Percentiles rank a stretch among this genome's conserved stretches.
These are phyloP conservation scores for Fusarium sp. DNA, from an alignment of 2,329 filamentous ascomycete genomes.

Conservation along the genomic window DNA sequence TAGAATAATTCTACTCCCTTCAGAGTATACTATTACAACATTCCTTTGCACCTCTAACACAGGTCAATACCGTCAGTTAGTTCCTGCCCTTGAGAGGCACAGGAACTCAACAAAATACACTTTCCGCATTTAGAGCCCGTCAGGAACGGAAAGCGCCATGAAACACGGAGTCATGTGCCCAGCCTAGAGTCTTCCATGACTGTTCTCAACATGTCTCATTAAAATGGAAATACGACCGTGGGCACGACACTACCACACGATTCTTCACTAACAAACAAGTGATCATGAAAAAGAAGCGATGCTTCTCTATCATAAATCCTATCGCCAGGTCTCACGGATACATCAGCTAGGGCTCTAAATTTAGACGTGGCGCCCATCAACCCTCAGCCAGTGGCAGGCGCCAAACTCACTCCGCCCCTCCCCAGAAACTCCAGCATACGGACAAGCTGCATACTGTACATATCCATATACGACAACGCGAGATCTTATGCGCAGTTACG, in stretches of 20 bases:
- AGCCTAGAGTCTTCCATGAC: background rate
- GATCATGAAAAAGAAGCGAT: background rate
- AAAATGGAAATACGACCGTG: background rate
- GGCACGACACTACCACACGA: no score
- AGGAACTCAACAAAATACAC: conserved; percentile 6
- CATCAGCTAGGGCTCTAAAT: conserved; percentile 28
- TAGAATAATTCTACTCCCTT: background rate
- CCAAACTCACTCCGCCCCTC: conserved; percentile 17
- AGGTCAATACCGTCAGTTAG: background rate
- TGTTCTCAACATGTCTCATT: background rate
- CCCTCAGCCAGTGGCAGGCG: conserved; percentile 19
- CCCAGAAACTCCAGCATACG: conserved; percentile 14
- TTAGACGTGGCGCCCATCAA: conserved; percentile 25
- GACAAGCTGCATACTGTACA: background rate
- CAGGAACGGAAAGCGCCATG: conserved; percentile 6
- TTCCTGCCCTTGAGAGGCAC: background rate
- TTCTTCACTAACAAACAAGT: background rate
- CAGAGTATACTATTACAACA: background rate
- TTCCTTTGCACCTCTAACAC: background rate
- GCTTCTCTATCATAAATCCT: conserved; percentile 7
- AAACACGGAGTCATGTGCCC: background rate
- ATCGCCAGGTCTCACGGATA: conserved; percentile 8
- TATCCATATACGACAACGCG: background rate
- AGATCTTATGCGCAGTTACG: background rate
- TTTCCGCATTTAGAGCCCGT: background rate